Evolutionary conservation across 805 yeast genomes (phyloP).

Genomic region (Blastobotrys robertii): DNA sequence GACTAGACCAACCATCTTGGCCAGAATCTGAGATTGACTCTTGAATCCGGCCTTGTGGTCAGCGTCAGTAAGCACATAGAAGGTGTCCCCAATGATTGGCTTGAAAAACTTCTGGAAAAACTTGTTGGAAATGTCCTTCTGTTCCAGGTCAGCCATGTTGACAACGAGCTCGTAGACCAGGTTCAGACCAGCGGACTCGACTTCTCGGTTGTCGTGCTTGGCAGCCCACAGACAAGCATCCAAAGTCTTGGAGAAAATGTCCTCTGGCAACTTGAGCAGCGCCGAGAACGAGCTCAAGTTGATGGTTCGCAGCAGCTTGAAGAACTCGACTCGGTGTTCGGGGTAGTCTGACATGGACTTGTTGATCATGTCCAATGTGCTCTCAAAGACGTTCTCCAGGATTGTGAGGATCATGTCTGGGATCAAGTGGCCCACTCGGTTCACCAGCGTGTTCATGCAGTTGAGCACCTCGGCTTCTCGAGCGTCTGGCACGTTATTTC

Average conservation of each 20-base stretch:
- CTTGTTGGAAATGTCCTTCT: slow-evolving; percentile 64
- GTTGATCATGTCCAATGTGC: slow-evolving; percentile 91
- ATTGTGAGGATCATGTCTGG: slow-evolving; percentile 84
- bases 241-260: slow-evolving; percentile 80
- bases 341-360: slow-evolving; percentile 95
- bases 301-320: slow-evolving; percentile 79
- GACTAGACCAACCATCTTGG: slow-evolving; percentile 74
- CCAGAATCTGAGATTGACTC: slow-evolving; percentile 73
- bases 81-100: slow-evolving; percentile 83
- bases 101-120: slow-evolving; percentile 85
- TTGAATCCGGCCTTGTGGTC: slow-evolving; percentile 97
- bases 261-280: slow-evolving; percentile 77
- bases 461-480: slow-evolving; percentile 96
- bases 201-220: slow-evolving; percentile 94
- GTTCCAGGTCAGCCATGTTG: slow-evolving; percentile 63
- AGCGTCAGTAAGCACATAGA: slow-evolving; percentile 87
- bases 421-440: slow-evolving; percentile 77
- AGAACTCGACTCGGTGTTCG: slow-evolving; percentile 94
- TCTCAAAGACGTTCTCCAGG: slow-evolving; percentile 84
- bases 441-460: slow-evolving; percentile 85
- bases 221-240: slow-evolving; percentile 98
- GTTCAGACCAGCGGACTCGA: slow-evolving; percentile 83
- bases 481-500: slow-evolving; percentile 84
- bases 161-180: slow-evolving; percentile 73
- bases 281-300: slow-evolving; percentile 80